Evolutionary conservation across 306 rosid species (phyloP), one percentile per base, ranked within the genome.

Genomic region (Prunus padus): DNA sequence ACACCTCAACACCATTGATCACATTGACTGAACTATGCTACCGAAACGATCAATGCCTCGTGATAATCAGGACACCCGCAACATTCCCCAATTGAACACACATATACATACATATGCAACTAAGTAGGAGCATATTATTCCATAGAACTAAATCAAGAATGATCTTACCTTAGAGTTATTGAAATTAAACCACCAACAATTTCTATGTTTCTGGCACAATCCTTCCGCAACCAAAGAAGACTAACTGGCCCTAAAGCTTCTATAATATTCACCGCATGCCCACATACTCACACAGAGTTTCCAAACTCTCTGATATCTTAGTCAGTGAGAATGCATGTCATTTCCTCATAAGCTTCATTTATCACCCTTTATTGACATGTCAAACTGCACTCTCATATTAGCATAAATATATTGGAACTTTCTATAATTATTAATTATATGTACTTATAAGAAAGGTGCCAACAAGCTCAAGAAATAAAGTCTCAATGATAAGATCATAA

Each of bases 321-420:
- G 57, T 52, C 22, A 52, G 57, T 52, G 57, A 52, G 11, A 73
- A 44, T 73, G 59, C 46, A 60, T 37, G 23, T 57, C 40, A 59
- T 60, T 37, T 31, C 22, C 57, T 60, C 44, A 52, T 59, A 55
- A 73, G 33, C 51, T 59, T 26, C 26, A 18, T 46, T 25, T 52
- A 2, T 19, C 22, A 0, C 69, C 13, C 45, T 10, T 61, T 61
- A 11, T 60, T 59, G 19, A 19, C 61, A 20, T 55, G 61, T 9
- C 61, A 55, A 20, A 22, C 25, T 55, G 4, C 61, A 20, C 61
- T 20, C 61, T 55, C 61, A n/a, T 55, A 55, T 55, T 20, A 20
- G 4, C 61, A 20, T 55, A 11, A 8, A 2, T 20, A 55, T 55
- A 8, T 55, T 14, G 4, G 20, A 20, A 55, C 20, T 22, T 9